Percentiles rank a stretch among this genome's conserved stretches.
phyloP scores from a whole-genome alignment of 192 early-diverging fungal species.

The Coemansia sp. region DNA sequence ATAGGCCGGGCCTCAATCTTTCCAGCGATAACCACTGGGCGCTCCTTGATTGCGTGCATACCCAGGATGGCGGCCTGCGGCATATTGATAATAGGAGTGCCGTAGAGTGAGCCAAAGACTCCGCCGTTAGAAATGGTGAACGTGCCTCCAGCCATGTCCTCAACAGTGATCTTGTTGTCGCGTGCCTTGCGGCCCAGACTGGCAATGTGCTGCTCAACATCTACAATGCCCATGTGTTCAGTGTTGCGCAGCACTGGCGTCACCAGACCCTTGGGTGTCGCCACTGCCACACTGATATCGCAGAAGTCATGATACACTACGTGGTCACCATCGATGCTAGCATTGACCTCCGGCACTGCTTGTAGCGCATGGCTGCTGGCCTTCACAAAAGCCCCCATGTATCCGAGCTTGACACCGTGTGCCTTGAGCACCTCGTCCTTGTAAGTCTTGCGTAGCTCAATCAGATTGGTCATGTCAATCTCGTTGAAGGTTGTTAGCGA shows the following conservation, averaged over 20 bases:
- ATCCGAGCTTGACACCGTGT: conserved; percentile 95
- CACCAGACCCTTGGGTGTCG: conserved; percentile 98
- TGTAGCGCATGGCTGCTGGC: conserved; percentile 82
- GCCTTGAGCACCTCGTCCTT: conserved; percentile 93
- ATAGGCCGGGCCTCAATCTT: conserved; percentile 86
- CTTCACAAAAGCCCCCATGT: conserved; percentile 98
- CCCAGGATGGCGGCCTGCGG: conserved; percentile 97
- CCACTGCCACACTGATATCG: conserved; percentile 94
- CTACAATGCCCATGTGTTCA: conserved; percentile 81
- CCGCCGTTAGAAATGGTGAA: conserved; percentile 99
- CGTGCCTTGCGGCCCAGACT: conserved; percentile 86
- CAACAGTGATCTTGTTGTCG: conserved; percentile 93
- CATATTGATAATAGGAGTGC: conserved; percentile 98
- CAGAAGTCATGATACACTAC: conserved; percentile 93
- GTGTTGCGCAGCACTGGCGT: conserved; percentile 95
- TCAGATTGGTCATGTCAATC: conserved; percentile 96
- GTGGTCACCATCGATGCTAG: conserved; percentile 88
- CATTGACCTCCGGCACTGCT: conserved; percentile 92
- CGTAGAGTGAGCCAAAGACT: conserved; percentile 95
- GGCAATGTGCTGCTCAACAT: conserved; percentile 89
- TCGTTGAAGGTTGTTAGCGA: conserved; percentile 99
- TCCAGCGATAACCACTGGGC: conserved; percentile 91
- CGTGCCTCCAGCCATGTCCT: conserved; percentile 97
- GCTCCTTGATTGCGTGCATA: conserved; percentile 98
- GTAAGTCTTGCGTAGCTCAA: conserved; percentile 88